phyloP scores from a whole-genome alignment of 2,329 filamentous ascomycete genomes.

The Colletotrichum euphorbiae region DNA sequence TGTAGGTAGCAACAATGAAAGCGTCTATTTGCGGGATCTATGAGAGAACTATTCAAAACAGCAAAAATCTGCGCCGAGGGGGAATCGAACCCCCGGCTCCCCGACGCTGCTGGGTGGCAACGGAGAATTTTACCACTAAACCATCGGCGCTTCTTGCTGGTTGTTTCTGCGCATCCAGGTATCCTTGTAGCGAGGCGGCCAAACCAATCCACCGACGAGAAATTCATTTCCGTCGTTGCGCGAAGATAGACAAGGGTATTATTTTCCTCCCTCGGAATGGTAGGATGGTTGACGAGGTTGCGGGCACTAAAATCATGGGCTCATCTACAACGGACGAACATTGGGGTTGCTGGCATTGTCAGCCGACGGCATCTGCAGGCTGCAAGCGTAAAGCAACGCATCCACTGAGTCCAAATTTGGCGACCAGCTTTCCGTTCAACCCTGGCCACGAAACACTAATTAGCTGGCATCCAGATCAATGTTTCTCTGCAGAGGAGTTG shows the following conservation, averaged over 20 bases:
- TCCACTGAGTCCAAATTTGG: slow-evolving; percentile 29
- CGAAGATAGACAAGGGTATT: not conserved
- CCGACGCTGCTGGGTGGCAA: slow-evolving; percentile 38
- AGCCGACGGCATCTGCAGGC: not conserved
- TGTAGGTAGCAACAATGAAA: too few species aligned
- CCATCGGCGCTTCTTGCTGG: slow-evolving; percentile 27
- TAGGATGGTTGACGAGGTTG: not conserved
- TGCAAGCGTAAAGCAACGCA: not conserved
- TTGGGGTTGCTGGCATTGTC: not conserved
- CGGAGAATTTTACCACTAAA: slow-evolving; percentile 41
- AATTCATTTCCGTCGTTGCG: too few species aligned
- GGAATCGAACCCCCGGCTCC: slow-evolving; percentile 40
- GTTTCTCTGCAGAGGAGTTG: not conserved
- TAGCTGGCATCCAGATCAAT: not conserved
- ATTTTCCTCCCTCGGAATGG: not conserved
- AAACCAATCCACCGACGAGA: not conserved
- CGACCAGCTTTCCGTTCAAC: not conserved
- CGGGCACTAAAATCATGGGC: not conserved
- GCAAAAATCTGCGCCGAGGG: slow-evolving; percentile 35
- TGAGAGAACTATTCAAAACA: not conserved
- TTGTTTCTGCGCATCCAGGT: too few species aligned
- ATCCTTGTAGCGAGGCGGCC: not conserved
- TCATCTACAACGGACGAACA: not conserved
- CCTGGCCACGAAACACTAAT: not conserved
- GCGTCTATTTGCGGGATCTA: too few species aligned